Base-by-base conservation (phyloP, 2,329 filamentous ascomycete species). In the Paraphoma sp. region DNA sequence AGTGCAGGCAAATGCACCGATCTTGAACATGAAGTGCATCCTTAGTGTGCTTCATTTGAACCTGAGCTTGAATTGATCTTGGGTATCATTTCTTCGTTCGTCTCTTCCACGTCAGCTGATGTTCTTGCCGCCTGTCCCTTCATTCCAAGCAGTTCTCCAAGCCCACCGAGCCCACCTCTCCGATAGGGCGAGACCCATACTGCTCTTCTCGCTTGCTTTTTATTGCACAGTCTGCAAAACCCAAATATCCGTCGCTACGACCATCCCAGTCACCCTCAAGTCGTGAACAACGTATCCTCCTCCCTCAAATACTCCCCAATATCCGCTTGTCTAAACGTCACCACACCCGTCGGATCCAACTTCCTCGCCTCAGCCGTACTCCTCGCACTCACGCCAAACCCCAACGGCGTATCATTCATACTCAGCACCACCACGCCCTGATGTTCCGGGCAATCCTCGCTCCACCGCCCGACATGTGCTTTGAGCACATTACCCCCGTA, bases 301-400 rank as follows among this genome's bases (percentile, higher is more conserved):
- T 98, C 94, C 73, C 95, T 87, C 72, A 99, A 82, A 74, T 97
- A 99, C 80, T 98, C 94, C 68, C 95, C 95, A 67, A 91, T 90
- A 81, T 99, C 95, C 0, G 92, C 91, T 80, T 99, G 95, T 64
- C 94, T 85, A 79, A 97, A 98, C 53, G 90, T 89, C 9, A 92
- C 89, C 59, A 97, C 89, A 10, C 89, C 92, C 0, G 95, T 99
- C 0, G 95, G 95, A 62, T 97, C 95, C 68, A 97, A 76, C 64
- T 92, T 85, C 71, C 92, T 84, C 28, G 91, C 88, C 76, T 97
- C 93, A 16, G 89, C 87, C 5, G 92, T 96, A 61, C 89, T 92
- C 73, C 92, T 84, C n/a, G 93, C 91, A 41, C 92, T 96, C 50
- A 97, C 88, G 45, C 94, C 94, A 74, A 97, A 99, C 14, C 95